Evolutionary conservation across 176 grass and related monocot genomes (phyloP), one percentile per base, ranked within the genome.

Genomic region (Bolboschoenus planiculmis): DNA sequence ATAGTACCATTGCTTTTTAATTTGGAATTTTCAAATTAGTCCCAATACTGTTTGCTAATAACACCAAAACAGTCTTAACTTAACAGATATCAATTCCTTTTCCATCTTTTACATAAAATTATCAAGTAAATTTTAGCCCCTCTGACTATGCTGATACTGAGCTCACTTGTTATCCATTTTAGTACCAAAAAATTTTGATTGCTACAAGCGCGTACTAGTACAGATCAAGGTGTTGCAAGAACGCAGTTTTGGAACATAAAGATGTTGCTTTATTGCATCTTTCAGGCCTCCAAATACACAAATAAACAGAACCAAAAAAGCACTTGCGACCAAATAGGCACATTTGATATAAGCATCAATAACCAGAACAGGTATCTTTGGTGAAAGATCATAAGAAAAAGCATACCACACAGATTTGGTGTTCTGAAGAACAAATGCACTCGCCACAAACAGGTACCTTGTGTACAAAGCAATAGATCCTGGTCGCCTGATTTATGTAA

Each of bases 381-480:
- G 60, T 66, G 14, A 31, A 64, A 62, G 6, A 31, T 21, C 27
- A 1, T 23, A 31, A 65, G 40, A 20, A 79, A 86, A 90, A 81
- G 61, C 77, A 90, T 86, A 99, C 96, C 89, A 95, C 92, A 29
- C 96, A 99, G 29, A 93, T 87, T 87, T 95, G 89, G 87, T 99
- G 96, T 80, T 95, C 92, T 47, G 89, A 84, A 40, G 89, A 99
- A 89, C 96, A 99, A 56, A 99, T 99, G 87, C 96, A 99, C 88
- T 95, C 89, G 4, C 96, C 96, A 21, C 96, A 99, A 23, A 99
- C 96, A 6, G 92, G 92, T 64, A 93, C 92, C 84, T 99, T 89
- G 89, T 95, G 96, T 59, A 99, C 90, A 86, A 99, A 99, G 84
- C 96, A 99, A 85, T 99, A 99, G 78, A 95, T 82, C 88, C 92